A percentile compares a stretch with the other conserved stretches of the same genome.
These are phyloP conservation scores for Colletotrichum navitas DNA, from an alignment of 2,329 filamentous ascomycete genomes.

Conservation along the genomic window DNA sequence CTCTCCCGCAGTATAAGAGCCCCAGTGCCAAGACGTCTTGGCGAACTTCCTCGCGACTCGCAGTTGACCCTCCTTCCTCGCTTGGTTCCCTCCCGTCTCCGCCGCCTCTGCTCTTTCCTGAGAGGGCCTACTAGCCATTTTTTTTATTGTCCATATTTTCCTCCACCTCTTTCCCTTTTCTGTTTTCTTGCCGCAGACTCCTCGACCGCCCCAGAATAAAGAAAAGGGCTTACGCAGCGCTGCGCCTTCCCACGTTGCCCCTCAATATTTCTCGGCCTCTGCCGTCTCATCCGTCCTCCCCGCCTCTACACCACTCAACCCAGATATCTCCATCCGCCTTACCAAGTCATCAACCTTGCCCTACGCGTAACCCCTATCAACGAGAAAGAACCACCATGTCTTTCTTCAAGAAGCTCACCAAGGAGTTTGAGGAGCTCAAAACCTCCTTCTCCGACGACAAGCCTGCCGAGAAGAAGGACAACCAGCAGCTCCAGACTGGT, in stretches of 20 bases:
- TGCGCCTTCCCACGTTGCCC: slow-evolving; percentile 20
- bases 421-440: slow-evolving; percentile 61
- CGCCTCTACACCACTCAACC: slow-evolving; percentile 21
- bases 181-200: neutral
- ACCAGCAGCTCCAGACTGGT: slow-evolving; percentile 42
- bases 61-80: slow-evolving; percentile 22
- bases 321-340: slow-evolving; percentile 24
- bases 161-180: neutral
- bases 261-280: slow-evolving; percentile 42
- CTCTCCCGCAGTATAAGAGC: slow-evolving; percentile 23
- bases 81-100: slow-evolving; percentile 29
- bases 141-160: neutral
- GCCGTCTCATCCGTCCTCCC: slow-evolving; percentile 39
- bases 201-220: slow-evolving; percentile 31
- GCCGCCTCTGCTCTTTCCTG: slow-evolving; percentile 17
- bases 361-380: slow-evolving; percentile 23
- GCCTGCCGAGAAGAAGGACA: slow-evolving; percentile 44
- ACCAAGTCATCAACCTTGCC: slow-evolving; percentile 25
- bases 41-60: slow-evolving; percentile 4
- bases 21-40: slow-evolving; percentile 26
- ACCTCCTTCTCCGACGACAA: slow-evolving; percentile 56
- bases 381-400: slow-evolving; percentile 53
- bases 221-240: slow-evolving; percentile 40
- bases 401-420: slow-evolving; percentile 58
- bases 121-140: neutral